Evolutionary conservation across 331 rosid genomes (phyloP).

Genomic region (Erythrophleum ivorense): DNA sequence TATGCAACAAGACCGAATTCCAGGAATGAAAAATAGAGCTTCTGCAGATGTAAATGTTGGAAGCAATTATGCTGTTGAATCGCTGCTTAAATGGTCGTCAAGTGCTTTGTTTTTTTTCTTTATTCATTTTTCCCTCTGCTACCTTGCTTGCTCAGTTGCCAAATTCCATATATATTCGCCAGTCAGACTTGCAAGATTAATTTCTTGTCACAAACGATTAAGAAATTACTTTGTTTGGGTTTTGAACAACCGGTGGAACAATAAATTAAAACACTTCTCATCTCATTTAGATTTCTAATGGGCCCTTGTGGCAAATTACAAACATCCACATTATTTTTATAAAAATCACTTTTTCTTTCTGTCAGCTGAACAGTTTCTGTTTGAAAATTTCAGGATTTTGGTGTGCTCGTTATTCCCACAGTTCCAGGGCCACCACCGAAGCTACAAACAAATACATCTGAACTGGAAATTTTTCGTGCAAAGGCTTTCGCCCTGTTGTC

Average conservation of each 20-base stretch:
- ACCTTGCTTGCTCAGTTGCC: not conserved
- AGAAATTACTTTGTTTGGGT: not conserved
- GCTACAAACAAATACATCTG: constrained; percentile 51
- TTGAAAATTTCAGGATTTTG: constrained; percentile 63
- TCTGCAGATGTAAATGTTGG: not conserved
- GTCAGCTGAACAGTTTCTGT: constrained; percentile 9
- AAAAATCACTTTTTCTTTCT: not conserved
- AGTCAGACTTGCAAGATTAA: not conserved
- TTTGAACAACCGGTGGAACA: constrained; percentile 3
- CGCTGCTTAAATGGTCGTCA: not conserved
- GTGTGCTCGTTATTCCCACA: constrained; percentile 84
- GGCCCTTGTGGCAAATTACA: not conserved
- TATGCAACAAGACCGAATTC: not conserved
- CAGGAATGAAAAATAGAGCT: not conserved
- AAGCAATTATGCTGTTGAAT: not conserved
- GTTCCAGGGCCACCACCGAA: constrained; percentile 90
- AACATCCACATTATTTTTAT: not conserved
- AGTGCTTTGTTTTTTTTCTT: not conserved
- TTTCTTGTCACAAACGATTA: no score
- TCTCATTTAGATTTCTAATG: not conserved
- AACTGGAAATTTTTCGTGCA: constrained; percentile 61
- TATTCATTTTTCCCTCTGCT: not conserved
- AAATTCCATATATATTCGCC: not conserved
- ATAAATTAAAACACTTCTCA: not conserved
- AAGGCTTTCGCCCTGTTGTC: constrained; percentile 82